Evolutionary conservation across 164 flowering plant species (phyloP).

Genomic region (Taxillus chinensis): DNA sequence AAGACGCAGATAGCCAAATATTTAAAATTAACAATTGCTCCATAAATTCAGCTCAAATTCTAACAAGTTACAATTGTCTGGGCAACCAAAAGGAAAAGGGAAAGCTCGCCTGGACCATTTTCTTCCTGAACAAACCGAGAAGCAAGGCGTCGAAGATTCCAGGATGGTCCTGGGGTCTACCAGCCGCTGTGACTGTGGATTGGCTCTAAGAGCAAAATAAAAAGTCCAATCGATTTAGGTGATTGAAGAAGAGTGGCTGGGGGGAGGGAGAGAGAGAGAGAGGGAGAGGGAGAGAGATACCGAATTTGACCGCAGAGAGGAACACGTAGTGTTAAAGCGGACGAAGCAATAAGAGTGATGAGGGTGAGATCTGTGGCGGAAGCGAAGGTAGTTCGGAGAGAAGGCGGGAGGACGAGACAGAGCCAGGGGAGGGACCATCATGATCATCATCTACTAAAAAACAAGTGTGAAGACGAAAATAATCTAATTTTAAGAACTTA

Average conservation of each 20-base stretch:
- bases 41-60: background rate
- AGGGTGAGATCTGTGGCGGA: too few species aligned
- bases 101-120: slow-evolving; percentile 54
- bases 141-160: slow-evolving; percentile 47
- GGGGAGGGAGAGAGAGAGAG: background rate
- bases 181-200: background rate
- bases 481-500: too few species aligned
- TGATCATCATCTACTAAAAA: too few species aligned
- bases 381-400: too few species aligned
- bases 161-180: slow-evolving; percentile 30
- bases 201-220: slow-evolving; percentile 14
- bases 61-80: background rate
- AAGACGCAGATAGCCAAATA: background rate
- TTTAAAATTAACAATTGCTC: background rate
- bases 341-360: too few species aligned
- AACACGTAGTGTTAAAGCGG: slow-evolving; percentile 7
- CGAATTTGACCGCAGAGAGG: slow-evolving; percentile 7
- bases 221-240: background rate
- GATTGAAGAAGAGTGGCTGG: background rate
- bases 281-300: background rate
- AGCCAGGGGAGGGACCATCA: too few species aligned
- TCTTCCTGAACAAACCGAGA: slow-evolving; percentile 53
- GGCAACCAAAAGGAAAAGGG: background rate
- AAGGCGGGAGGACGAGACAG: too few species aligned
- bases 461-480: too few species aligned